Percentiles rank a stretch among this genome's conserved stretches.
These are phyloP conservation scores for Microdochium trichocladiopsis DNA, from an alignment of 2,329 filamentous ascomycete species.

Conservation along the genomic window DNA sequence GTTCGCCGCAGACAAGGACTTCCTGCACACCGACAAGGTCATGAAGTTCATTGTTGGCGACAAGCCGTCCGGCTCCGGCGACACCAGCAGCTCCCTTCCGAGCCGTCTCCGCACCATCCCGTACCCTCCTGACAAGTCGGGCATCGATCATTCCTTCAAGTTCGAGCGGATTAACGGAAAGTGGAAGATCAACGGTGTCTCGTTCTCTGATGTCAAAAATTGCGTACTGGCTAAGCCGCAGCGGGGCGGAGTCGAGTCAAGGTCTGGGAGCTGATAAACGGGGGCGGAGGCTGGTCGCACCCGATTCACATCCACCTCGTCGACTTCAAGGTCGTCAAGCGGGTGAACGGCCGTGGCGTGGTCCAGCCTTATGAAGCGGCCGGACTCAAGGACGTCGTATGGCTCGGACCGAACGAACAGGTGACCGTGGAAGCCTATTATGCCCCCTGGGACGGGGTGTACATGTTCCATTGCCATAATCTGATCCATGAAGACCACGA, in stretches of 20 bases:
- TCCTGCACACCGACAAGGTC: constrained; percentile 40
- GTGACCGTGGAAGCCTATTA: constrained; percentile 43
- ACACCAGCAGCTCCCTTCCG: constrained; percentile 29
- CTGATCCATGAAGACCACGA: constrained; percentile 36
- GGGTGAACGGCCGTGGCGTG: constrained; percentile 32
- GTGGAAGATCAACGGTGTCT: constrained; percentile 44
- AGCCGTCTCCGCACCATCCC: constrained; percentile 25
- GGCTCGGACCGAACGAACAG: constrained; percentile 41
- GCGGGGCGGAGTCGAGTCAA: constrained; percentile 37
- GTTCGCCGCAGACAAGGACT: constrained; percentile 39
- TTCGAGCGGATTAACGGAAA: constrained; percentile 35
- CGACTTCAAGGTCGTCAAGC: constrained; percentile 45
- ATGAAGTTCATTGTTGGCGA: constrained; percentile 41
- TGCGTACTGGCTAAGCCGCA: constrained; percentile 39
- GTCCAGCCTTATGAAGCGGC: constrained; percentile 45
- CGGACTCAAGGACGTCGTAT: constrained; percentile 51
- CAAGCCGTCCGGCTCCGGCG: constrained; percentile 11
- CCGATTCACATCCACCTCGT: constrained; percentile 53
- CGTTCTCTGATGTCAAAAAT: constrained; percentile 35
- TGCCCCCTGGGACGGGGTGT: constrained; percentile 44
- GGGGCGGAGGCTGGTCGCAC: constrained; percentile 41
- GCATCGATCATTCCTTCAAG: constrained; percentile 33
- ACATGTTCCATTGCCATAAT: constrained; percentile 43
- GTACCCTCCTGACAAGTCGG: constrained; percentile 25
- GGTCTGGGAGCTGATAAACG: constrained; percentile 43